These are phyloP conservation scores for Magnusiomyces paraingens DNA, from an alignment of 1,139 yeast genomes.

Conservation along the genomic window DNA sequence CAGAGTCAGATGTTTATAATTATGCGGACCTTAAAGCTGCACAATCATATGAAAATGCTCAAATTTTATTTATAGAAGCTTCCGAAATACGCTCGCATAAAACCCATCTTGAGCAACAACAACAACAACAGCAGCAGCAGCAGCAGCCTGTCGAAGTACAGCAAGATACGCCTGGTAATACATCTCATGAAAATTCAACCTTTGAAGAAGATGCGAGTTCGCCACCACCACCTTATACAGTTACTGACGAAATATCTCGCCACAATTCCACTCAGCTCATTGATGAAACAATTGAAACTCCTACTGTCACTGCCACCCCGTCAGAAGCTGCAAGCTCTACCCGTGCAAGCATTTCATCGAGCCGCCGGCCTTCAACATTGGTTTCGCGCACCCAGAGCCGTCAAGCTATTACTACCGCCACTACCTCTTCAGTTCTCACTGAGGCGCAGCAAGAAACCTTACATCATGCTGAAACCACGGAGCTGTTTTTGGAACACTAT, in stretches of 20 bases:
- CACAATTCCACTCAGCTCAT: too few species aligned
- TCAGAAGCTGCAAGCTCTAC: not conserved
- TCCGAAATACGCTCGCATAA: constrained; percentile 23
- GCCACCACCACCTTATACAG: too few species aligned
- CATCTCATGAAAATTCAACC: not conserved
- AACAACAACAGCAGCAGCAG: not conserved
- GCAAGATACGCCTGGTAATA: not conserved
- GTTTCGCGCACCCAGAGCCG: too few species aligned
- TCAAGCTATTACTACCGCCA: not conserved
- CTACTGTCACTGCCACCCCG: not conserved
- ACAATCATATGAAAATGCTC: constrained; percentile 44
- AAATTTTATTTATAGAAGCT: constrained; percentile 36
- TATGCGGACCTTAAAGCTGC: constrained; percentile 32
- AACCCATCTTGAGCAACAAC: not conserved
- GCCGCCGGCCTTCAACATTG: too few species aligned
- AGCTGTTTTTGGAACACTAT: constrained; percentile 45
- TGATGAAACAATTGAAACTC: not conserved
- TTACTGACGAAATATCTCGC: too few species aligned
- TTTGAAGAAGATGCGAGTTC: not conserved
- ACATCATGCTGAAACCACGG: constrained; percentile 19
- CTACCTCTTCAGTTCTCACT: not conserved
- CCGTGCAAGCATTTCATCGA: not conserved
- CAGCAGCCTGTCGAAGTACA: not conserved
- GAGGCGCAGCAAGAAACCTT: not conserved
- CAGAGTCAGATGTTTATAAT: constrained; percentile 23